Conservation (phyloP, 306 rosid species). For the Quillaja saponaria region DNA sequence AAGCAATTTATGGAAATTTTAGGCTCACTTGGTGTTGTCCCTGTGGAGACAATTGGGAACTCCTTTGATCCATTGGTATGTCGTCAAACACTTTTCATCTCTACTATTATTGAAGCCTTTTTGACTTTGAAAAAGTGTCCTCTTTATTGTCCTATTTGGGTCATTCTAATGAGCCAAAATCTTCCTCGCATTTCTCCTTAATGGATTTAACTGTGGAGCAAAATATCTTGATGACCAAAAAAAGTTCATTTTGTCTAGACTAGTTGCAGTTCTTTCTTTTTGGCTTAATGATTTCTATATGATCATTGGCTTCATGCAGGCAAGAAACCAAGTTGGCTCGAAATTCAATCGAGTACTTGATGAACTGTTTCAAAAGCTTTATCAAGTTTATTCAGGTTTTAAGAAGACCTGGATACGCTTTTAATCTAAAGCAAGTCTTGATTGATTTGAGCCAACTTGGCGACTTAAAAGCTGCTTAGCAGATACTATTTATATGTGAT, state of each 20-base stretch:
- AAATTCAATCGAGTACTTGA: constrained; percentile 59
- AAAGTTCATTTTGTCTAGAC: too few relatives aligned
- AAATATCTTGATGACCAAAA: neutral
- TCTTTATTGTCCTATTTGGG: neutral
- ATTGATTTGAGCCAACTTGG: constrained; percentile 78
- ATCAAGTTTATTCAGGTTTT: constrained; percentile 62
- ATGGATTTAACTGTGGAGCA: neutral
- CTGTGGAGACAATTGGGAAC: constrained; percentile 78
- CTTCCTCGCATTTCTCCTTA: neutral
- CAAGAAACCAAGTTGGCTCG: constrained; percentile 73
- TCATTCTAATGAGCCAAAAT: neutral
- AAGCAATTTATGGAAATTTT: constrained; percentile 84
- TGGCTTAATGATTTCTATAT: constrained; percentile 40
- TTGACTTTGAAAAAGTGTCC: constrained; percentile 5
- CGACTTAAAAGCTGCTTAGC: constrained; percentile 42
- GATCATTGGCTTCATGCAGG: constrained; percentile 52
- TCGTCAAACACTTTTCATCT: constrained; percentile 26
- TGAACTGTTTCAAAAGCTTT: constrained; percentile 52
- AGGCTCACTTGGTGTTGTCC: constrained; percentile 70
- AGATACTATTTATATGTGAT: constrained; percentile 23
- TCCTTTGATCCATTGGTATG: constrained; percentile 96
- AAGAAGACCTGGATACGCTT: constrained; percentile 64
- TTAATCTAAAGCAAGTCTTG: constrained; percentile 49
- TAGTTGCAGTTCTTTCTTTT: neutral
- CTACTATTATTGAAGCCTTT: constrained; percentile 14